Evolutionary conservation across 805 yeast species (phyloP).

Genomic region (Pichia pseudocactophila): DNA sequence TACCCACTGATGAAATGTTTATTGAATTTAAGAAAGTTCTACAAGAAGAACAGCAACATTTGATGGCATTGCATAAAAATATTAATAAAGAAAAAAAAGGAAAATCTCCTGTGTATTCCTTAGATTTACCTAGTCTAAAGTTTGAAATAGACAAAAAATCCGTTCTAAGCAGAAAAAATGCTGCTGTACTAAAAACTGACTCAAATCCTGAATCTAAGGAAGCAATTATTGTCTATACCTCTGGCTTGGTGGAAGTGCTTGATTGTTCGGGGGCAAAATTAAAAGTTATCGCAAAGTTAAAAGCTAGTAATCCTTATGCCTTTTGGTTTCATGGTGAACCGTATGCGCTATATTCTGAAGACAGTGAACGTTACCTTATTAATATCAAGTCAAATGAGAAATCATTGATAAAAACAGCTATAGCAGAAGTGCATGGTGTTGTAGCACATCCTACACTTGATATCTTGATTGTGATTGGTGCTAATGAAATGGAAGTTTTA

Average conservation of each 20-base stretch:
- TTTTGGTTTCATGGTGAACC: conserved; percentile 9
- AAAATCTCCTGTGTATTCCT: not conserved
- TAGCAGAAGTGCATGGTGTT: conserved; percentile 1
- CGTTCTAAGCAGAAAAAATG: not conserved
- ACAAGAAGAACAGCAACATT: conserved; percentile 3
- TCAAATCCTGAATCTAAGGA: not conserved
- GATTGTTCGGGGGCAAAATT: not conserved
- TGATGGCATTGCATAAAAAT: conserved; percentile 8
- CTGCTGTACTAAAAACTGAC: not conserved
- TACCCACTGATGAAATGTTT: conserved; percentile 13
- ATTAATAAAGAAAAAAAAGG: conserved; percentile 8
- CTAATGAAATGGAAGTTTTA: conserved; percentile 7
- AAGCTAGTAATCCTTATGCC: conserved; percentile 1
- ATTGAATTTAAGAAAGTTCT: conserved; percentile 1
- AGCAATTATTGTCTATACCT: conserved; percentile 1
- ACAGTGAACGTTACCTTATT: not conserved
- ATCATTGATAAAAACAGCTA: not conserved
- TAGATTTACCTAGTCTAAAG: not conserved
- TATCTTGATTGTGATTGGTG: conserved; percentile 1
- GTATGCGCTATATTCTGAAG: not conserved
- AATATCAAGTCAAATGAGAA: conserved; percentile 6
- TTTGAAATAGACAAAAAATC: not conserved
- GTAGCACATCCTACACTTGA: conserved; percentile 13
- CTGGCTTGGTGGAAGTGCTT: conserved; percentile 8
- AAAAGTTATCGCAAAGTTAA: conserved; percentile 3